These are phyloP conservation scores for Claviceps quebecensis DNA, from an alignment of 2,329 filamentous ascomycete species.

Conservation along the genomic window DNA sequence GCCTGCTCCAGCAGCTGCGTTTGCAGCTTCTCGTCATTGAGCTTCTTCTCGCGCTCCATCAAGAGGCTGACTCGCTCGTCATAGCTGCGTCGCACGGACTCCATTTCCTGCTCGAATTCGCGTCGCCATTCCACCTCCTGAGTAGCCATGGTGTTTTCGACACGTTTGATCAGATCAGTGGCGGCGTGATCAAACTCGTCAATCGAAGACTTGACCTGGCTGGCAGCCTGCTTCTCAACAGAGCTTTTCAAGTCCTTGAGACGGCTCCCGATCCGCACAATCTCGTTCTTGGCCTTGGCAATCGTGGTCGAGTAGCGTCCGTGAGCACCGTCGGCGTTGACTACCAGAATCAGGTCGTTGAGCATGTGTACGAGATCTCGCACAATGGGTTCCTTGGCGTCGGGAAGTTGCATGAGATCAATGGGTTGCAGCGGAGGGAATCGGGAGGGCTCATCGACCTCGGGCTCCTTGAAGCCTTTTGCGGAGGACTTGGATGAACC, in stretches of 20 bases:
- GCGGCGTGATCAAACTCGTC: conserved; percentile 77
- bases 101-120: conserved; percentile 78
- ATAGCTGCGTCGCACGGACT: conserved; percentile 63
- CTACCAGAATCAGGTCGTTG: conserved; percentile 87
- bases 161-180: conserved; percentile 72
- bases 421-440: conserved; percentile 55
- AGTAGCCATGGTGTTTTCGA: conserved; percentile 67
- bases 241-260: conserved; percentile 60
- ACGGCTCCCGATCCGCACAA: conserved; percentile 63
- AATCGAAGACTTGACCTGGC: conserved; percentile 57
- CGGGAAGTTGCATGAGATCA: conserved; percentile 60
- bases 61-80: conserved; percentile 67
- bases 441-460: conserved; percentile 51
- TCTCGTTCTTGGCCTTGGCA: conserved; percentile 70
- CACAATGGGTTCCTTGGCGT: conserved; percentile 73
- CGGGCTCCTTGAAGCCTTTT: conserved; percentile 36
- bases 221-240: conserved; percentile 56
- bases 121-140: conserved; percentile 75
- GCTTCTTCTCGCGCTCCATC: conserved; percentile 61
- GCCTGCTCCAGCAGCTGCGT: conserved; percentile 87
- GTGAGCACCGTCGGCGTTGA: conserved; percentile 73
- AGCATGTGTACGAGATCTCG: conserved; percentile 90
- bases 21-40: conserved; percentile 69
- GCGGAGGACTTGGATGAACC: conserved; percentile 15
- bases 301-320: conserved; percentile 67